phyloP scores from a whole-genome alignment of 192 early-diverging fungal genomes.

The Coemansia sp. region DNA sequence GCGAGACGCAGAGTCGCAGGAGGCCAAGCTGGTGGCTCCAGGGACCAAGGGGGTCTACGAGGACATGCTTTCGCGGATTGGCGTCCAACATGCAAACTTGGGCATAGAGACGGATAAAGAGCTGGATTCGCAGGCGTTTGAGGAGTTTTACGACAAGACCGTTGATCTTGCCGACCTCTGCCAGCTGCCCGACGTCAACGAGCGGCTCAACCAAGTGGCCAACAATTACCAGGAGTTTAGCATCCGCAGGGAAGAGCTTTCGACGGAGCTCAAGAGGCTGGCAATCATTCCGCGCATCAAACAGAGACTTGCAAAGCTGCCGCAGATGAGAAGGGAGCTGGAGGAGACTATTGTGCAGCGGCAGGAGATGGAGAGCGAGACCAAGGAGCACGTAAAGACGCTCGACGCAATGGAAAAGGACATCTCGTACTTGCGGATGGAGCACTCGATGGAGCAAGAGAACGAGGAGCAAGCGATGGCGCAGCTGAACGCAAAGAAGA shows the following conservation, averaged over 20 bases:
- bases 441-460: constrained; percentile 47
- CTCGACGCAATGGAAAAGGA: constrained; percentile 47
- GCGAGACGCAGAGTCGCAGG: constrained; percentile 45
- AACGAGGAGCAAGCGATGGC: constrained; percentile 45
- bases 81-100: constrained; percentile 49
- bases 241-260: constrained; percentile 44
- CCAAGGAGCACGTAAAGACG: constrained; percentile 18
- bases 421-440: constrained; percentile 45
- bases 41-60: constrained; percentile 55
- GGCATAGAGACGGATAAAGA: constrained; percentile 35
- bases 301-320: constrained; percentile 35
- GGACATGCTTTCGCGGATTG: constrained; percentile 53
- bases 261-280: constrained; percentile 40
- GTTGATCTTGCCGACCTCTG: constrained; percentile 52
- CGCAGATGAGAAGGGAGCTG: constrained; percentile 44
- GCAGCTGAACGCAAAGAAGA: constrained; percentile 27
- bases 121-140: constrained; percentile 48
- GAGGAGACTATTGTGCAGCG: constrained; percentile 21
- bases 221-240: constrained; percentile 51
- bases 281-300: constrained; percentile 45
- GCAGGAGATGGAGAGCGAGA: constrained; percentile 33
- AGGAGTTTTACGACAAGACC: constrained; percentile 55
- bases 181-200: constrained; percentile 51
- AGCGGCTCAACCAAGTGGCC: constrained; percentile 50
- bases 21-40: constrained; percentile 51